A percentile compares a stretch with the other conserved stretches of the same genome.
Conservation (phyloP, 345 rosid genomes). For the Cardamine chenopodiifolia region DNA sequence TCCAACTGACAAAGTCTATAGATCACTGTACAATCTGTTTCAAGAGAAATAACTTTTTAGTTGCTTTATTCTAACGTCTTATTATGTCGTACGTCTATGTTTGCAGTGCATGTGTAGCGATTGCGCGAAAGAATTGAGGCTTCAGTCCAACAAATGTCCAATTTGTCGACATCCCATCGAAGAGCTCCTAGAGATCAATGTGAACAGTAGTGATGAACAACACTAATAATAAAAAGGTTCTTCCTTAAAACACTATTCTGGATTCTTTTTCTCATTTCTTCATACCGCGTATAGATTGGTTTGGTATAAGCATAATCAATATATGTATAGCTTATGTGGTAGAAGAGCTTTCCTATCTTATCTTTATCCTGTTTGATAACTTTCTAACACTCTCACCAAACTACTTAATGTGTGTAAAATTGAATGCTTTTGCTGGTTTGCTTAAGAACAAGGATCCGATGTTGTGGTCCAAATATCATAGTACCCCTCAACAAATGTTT, state of each 20-base stretch:
- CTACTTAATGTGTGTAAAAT: conserved; percentile 13
- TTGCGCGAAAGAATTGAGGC: conserved; percentile 76
- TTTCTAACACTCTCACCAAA: background rate
- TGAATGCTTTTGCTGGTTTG: conserved; percentile 20
- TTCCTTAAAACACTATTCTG: conserved; percentile 30
- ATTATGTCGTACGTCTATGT: conserved; percentile 20
- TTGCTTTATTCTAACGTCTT: background rate
- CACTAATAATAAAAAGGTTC: conserved; percentile 25
- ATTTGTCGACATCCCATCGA: conserved; percentile 90
- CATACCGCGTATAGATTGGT: conserved; percentile 20
- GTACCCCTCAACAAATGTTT: background rate
- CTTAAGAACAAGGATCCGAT: conserved; percentile 6
- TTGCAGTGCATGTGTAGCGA: conserved; percentile 83
- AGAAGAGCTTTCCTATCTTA: conserved; percentile 1
- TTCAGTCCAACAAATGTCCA: conserved; percentile 87
- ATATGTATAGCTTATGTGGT: conserved; percentile 26
- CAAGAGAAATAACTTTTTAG: background rate
- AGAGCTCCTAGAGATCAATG: conserved; percentile 81
- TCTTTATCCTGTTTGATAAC: background rate
- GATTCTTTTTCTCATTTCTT: conserved; percentile 12
- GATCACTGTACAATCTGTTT: background rate
- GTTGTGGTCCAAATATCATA: conserved; percentile 18
- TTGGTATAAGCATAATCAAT: conserved; percentile 8
- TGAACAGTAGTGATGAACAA: conserved; percentile 48
- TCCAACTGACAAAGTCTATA: background rate